A percentile compares a stretch with the other conserved stretches of the same genome.
Conservation (phyloP, 2,329 filamentous ascomycete genomes). For the Colletotrichum sansevieriae region DNA sequence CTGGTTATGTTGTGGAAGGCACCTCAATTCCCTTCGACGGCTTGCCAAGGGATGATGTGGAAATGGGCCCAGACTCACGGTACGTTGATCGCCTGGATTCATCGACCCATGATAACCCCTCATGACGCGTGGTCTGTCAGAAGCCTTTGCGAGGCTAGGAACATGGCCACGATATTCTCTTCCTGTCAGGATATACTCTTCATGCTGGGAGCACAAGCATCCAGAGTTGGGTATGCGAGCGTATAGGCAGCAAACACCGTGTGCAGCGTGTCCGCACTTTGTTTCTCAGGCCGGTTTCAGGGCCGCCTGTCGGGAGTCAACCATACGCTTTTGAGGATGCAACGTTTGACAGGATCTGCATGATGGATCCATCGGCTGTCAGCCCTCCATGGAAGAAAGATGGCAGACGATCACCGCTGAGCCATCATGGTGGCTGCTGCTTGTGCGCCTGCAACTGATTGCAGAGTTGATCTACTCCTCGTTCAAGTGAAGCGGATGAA, state of each 20-base stretch:
- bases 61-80: slow-evolving; percentile 14
- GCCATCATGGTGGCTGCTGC: slow-evolving; percentile 4
- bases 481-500: slow-evolving; percentile 5
- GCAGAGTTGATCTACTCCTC: slow-evolving; percentile 7
- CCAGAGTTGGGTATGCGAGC: background rate
- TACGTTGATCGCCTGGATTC: slow-evolving; percentile 13
- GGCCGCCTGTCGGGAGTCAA: slow-evolving; percentile 29
- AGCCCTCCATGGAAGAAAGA: slow-evolving; percentile 11
- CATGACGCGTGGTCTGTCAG: slow-evolving; percentile 3
- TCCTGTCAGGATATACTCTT: background rate
- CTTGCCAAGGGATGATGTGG: background rate
- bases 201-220: slow-evolving; percentile 2
- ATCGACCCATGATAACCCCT: slow-evolving; percentile 20
- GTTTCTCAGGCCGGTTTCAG: slow-evolving; percentile 39
- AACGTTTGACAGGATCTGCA: slow-evolving; percentile 43
- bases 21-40: background rate
- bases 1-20: slow-evolving; percentile 36
- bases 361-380: slow-evolving; percentile 30
- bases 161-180: slow-evolving; percentile 6
- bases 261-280: slow-evolving; percentile 33
- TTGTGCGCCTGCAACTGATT: slow-evolving; percentile 20
- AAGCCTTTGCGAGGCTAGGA: slow-evolving; percentile 17
- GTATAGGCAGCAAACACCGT: slow-evolving; percentile 38
- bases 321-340: slow-evolving; percentile 37
- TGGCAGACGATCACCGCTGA: slow-evolving; percentile 15